Evolutionary conservation across 495 filamentous ascomycete genomes (phyloP).

Genomic region (Penicillium angulare): DNA sequence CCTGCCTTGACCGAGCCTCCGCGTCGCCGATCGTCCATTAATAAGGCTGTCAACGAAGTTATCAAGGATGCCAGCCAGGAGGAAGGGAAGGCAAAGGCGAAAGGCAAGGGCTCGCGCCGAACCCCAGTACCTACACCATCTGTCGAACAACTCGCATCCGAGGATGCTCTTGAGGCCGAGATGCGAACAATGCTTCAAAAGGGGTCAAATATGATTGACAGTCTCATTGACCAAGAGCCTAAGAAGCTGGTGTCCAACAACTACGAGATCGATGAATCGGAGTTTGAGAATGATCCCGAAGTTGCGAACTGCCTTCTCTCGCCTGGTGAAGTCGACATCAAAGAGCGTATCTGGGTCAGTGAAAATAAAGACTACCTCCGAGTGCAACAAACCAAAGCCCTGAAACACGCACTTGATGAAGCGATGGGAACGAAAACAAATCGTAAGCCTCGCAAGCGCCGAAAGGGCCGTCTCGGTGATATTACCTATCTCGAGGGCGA

Average conservation of each 20-base stretch:
- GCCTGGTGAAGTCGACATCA: conserved; percentile 66
- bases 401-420: conserved; percentile 61
- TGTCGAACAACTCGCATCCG: conserved; percentile 40
- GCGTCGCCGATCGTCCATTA: conserved; percentile 20
- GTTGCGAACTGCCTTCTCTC: conserved; percentile 73
- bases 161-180: conserved; percentile 44
- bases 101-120: conserved; percentile 34
- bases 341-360: conserved; percentile 90
- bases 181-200: conserved; percentile 39
- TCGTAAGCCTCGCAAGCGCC: conserved; percentile 46
- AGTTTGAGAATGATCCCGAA: conserved; percentile 80
- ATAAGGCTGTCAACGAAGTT: conserved; percentile 22
- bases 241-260: conserved; percentile 37
- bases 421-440: conserved; percentile 39
- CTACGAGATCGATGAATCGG: conserved; percentile 63
- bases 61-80: conserved; percentile 24
- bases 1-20: conserved; percentile 35
- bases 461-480: conserved; percentile 50
- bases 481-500: conserved; percentile 48
- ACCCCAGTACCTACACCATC: conserved; percentile 30
- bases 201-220: conserved; percentile 40
- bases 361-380: conserved; percentile 89
- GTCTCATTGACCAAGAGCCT: conserved; percentile 6
- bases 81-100: conserved; percentile 17
- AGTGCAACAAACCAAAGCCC: conserved; percentile 71